These are phyloP conservation scores for Leucogyrophana mollusca DNA, from an alignment of 768 basidiomycete species.

Conservation along the genomic window DNA sequence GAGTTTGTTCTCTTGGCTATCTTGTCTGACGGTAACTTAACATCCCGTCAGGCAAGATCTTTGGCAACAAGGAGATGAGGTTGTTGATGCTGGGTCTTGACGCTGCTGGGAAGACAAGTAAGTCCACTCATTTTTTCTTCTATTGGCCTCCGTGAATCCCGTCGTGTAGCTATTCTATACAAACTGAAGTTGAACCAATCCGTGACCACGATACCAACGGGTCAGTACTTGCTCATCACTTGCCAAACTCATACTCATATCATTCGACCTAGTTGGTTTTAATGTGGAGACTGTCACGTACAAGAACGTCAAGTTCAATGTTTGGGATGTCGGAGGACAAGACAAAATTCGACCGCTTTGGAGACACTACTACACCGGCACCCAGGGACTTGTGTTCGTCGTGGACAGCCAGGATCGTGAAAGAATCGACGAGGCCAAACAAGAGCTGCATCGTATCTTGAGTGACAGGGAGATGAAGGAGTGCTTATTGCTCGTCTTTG, in stretches of 20 bases:
- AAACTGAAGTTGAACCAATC: conserved; percentile 99
- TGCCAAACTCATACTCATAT: conserved; percentile 1
- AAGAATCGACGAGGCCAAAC: conserved; percentile 94
- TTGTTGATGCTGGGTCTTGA: conserved; percentile 96
- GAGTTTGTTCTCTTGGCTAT: conserved; percentile 18
- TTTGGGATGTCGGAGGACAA: conserved; percentile 99
- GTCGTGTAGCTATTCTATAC: conserved; percentile 84
- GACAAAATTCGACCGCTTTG: conserved; percentile 98
- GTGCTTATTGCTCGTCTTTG: conserved; percentile 95
- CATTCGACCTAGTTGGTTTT: conserved; percentile 75
- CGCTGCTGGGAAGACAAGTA: conserved; percentile 98
- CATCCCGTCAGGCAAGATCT: conserved; percentile 72
- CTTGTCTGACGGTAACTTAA: conserved; percentile 4
- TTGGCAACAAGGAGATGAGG: conserved; percentile 99
- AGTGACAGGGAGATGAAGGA: conserved; percentile 98
- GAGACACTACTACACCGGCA: conserved; percentile 99
- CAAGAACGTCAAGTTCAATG: conserved; percentile 96
- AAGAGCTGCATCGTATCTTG: conserved; percentile 93
- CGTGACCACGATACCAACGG: conserved; percentile 97
- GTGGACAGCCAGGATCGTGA: conserved; percentile 96
- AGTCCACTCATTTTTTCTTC: conserved; percentile 29
- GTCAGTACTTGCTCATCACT: conserved; percentile 35
- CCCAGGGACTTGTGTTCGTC: conserved; percentile 97
- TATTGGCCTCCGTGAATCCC: conserved; percentile 10
- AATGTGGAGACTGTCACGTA: conserved; percentile 99